Conservation (phyloP, 305 asterid genomes). For the Stenogyne calaminthoides region DNA sequence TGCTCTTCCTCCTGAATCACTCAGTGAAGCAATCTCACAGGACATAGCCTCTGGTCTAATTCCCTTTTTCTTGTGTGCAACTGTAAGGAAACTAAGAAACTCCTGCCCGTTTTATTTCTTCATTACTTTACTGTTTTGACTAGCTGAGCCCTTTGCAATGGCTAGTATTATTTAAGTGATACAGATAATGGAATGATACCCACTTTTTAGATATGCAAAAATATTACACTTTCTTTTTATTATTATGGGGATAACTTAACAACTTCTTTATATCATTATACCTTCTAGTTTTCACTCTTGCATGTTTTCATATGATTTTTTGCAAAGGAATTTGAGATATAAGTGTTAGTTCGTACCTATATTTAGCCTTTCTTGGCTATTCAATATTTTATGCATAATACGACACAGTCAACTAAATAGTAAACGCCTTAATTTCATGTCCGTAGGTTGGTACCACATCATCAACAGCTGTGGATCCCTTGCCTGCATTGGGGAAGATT, state of each 20-base stretch:
- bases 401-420: neutral
- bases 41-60: constrained; percentile 77
- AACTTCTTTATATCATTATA: neutral
- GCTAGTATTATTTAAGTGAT: neutral
- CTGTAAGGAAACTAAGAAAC: constrained; percentile 63
- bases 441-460: constrained; percentile 92
- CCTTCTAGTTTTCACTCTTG: neutral
- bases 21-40: constrained; percentile 60
- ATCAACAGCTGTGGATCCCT: constrained; percentile 91
- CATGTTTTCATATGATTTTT: neutral
- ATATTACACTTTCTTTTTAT: neutral
- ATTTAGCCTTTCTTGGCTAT: no score
- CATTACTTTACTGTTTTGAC: neutral
- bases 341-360: neutral
- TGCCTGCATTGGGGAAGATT: constrained; percentile 67
- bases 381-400: no score
- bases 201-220: neutral
- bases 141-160: constrained; percentile 4
- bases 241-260: neutral
- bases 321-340: constrained; percentile 7
- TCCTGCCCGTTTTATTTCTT: neutral
- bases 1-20: constrained; percentile 72
- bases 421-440: constrained; percentile 21
- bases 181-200: neutral
- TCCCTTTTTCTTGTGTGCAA: constrained; percentile 95